Evolutionary conservation across 352 stramenopile species (phyloP).

Genomic region (Pythium plurisporium): DNA sequence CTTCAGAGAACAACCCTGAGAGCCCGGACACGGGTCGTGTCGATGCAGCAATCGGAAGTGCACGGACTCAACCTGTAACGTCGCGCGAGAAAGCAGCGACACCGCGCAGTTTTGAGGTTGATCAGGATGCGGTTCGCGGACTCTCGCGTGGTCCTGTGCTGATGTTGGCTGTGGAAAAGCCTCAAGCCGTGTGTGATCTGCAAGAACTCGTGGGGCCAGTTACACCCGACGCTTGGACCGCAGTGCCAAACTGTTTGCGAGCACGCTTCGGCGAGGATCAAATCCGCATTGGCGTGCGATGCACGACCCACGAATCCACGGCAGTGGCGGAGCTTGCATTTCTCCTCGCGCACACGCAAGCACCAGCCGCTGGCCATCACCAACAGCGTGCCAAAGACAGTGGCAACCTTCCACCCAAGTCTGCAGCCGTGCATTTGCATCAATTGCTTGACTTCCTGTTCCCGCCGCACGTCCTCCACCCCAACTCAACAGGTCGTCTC

Average conservation of each 20-base stretch:
- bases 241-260: constrained; percentile 24
- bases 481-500: constrained; percentile 67
- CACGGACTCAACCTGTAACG: neutral
- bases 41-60: neutral
- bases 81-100: constrained; percentile 4
- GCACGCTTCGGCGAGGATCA: constrained; percentile 38
- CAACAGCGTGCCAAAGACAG: neutral
- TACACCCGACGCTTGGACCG: constrained; percentile 24
- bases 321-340: constrained; percentile 37
- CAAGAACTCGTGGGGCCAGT: constrained; percentile 45
- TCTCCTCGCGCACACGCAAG: constrained; percentile 27
- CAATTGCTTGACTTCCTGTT: constrained; percentile 77
- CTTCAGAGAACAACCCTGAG: neutral
- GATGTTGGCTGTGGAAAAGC: constrained; percentile 41
- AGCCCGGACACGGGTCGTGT: neutral
- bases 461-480: constrained; percentile 64
- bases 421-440: constrained; percentile 36
- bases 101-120: constrained; percentile 11
- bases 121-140: constrained; percentile 25
- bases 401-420: neutral
- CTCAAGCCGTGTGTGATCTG: constrained; percentile 43
- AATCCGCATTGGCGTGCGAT: constrained; percentile 36
- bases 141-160: constrained; percentile 35
- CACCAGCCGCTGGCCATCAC: neutral
- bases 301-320: constrained; percentile 31